Percentiles rank a stretch among this genome's conserved stretches.
These are phyloP conservation scores for Trypanosoma mega DNA, from an alignment of 208 protist genomes.

Conservation along the genomic window DNA sequence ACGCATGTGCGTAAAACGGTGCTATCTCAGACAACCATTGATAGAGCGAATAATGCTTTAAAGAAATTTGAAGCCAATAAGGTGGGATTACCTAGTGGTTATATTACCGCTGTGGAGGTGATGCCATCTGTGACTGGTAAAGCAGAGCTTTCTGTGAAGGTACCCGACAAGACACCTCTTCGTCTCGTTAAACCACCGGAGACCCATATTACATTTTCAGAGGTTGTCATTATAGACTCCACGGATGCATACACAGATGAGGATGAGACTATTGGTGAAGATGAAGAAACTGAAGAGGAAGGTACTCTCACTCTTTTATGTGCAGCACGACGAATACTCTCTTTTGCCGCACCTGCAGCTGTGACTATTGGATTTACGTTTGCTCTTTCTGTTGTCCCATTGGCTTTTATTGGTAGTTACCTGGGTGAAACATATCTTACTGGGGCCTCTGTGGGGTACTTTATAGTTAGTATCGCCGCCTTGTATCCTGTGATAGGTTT, in stretches of 20 bases:
- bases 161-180: conserved; percentile 38
- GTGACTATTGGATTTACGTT: conserved; percentile 81
- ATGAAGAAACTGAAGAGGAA: conserved; percentile 33
- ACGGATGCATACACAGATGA: conserved; percentile 12
- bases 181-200: conserved; percentile 21
- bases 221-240: background rate
- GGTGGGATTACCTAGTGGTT: conserved; percentile 35
- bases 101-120: no score
- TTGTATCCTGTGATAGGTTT: conserved; percentile 78
- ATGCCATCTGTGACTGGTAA: background rate
- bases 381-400: conserved; percentile 67
- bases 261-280: conserved; percentile 15
- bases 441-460: conserved; percentile 82
- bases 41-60: conserved; percentile 32
- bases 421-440: conserved; percentile 62
- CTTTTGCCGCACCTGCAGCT: conserved; percentile 60
- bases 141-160: conserved; percentile 10
- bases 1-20: no score
- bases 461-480: conserved; percentile 65
- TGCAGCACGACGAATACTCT: conserved; percentile 54
- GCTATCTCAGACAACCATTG: conserved; percentile 49
- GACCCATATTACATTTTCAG: conserved; percentile 8
- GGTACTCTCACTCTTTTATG: conserved; percentile 38
- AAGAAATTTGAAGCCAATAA: conserved; percentile 43
- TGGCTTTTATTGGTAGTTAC: conserved; percentile 77